These are phyloP conservation scores for Xeromyces bisporus DNA, from an alignment of 495 filamentous ascomycete genomes.

Conservation along the genomic window DNA sequence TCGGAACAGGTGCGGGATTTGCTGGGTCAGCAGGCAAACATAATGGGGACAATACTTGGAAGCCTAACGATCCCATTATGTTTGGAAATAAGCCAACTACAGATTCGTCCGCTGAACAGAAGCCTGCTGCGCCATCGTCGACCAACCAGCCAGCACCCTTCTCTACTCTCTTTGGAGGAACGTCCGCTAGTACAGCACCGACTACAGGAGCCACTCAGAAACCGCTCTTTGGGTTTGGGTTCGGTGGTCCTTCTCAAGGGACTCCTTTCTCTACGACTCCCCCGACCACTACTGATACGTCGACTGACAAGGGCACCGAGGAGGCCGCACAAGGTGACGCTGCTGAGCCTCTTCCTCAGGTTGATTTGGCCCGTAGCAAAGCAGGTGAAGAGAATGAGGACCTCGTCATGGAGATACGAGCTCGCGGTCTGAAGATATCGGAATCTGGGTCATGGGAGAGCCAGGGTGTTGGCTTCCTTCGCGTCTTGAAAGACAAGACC, in stretches of 20 bases:
- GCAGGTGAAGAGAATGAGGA: conserved; percentile 59
- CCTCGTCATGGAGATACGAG: conserved; percentile 42
- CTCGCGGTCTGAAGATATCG: conserved; percentile 40
- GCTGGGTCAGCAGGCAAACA: no score
- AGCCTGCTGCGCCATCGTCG: conserved; percentile 13
- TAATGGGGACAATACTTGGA: conserved; percentile 39
- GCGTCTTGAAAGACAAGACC: conserved; percentile 48
- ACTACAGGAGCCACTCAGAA: conserved; percentile 10
- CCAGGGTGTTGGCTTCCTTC: conserved; percentile 46
- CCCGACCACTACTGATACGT: conserved; percentile 28
- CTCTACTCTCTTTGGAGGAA: conserved; percentile 26
- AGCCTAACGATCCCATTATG: conserved; percentile 32
- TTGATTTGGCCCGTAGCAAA: conserved; percentile 43
- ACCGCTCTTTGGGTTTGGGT: conserved; percentile 20
- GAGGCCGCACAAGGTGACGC: conserved; percentile 37
- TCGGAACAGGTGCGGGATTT: no score
- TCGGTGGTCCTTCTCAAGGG: conserved; percentile 23
- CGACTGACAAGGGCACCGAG: conserved; percentile 45
- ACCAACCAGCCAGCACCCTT: conserved; percentile 21
- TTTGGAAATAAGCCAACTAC: conserved; percentile 14
- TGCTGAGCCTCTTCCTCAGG: conserved; percentile 30
- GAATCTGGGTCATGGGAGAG: conserved; percentile 31
- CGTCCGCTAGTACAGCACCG: conserved; percentile 13
- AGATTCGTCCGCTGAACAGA: conserved; percentile 8
- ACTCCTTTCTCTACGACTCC: conserved; percentile 16